phyloP scores from a whole-genome alignment of 1,284 basidiomycete species.

The Apiotrichum mycotoxinovorans region DNA sequence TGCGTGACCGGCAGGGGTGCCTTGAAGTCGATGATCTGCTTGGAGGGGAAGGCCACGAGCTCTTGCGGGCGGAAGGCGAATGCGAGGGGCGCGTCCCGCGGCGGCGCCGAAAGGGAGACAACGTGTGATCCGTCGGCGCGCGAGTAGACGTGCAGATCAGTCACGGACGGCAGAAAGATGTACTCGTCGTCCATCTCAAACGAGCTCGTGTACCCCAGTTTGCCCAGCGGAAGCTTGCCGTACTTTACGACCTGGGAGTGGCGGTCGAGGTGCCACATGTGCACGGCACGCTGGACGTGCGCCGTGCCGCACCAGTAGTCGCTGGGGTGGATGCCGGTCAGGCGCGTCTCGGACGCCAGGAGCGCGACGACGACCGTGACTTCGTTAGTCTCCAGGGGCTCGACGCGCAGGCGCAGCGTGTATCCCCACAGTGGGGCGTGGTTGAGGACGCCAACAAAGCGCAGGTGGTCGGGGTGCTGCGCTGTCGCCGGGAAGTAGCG shows the following conservation, averaged over 20 bases:
- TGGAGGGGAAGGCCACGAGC: no score
- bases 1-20: not conserved
- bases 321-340: not conserved
- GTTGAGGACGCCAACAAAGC: not conserved
- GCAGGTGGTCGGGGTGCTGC: not conserved
- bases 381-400: not conserved
- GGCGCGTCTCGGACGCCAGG: not conserved
- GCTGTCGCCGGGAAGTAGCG: not conserved
- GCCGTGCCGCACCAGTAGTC: not conserved
- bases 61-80: no score
- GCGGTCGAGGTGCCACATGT: not conserved
- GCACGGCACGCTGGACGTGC: not conserved
- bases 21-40: not conserved
- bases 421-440: slow-evolving; percentile 1
- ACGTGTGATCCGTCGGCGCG: slow-evolving; percentile 18
- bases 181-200: slow-evolving; percentile 42
- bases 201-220: slow-evolving; percentile 21
- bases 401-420: not conserved
- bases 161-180: slow-evolving; percentile 30
- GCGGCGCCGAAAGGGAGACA: slow-evolving; percentile 17
- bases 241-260: not conserved
- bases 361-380: not conserved
- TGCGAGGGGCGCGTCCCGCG: not conserved
- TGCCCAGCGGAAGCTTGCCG: not conserved
- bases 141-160: slow-evolving; percentile 26